These are phyloP conservation scores for Salix arbutifolia DNA, from an alignment of 345 rosid genomes.

Conservation along the genomic window DNA sequence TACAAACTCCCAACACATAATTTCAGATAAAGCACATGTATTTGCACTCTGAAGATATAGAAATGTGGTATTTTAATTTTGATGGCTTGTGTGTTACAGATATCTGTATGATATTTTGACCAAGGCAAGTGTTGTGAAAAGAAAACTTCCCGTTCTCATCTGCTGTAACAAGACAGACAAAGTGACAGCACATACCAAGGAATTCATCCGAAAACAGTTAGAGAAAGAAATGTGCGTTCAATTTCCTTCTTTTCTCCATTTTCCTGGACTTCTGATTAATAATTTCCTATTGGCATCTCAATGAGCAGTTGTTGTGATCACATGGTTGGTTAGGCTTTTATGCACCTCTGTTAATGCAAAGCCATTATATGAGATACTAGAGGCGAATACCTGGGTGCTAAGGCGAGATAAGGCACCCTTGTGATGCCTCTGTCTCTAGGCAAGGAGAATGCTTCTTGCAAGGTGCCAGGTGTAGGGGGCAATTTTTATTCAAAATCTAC, in stretches of 20 bases:
- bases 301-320: background rate
- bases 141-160: conserved; percentile 68
- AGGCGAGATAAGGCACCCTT: too few relatives aligned
- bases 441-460: too few relatives aligned
- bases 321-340: background rate
- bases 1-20: conserved; percentile 11
- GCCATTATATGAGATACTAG: too few relatives aligned
- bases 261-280: background rate
- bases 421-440: too few relatives aligned
- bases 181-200: conserved; percentile 91
- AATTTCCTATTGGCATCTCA: conserved; percentile 5
- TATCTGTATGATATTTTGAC: conserved; percentile 88
- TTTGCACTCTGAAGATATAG: background rate
- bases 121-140: conserved; percentile 63
- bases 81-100: conserved; percentile 37
- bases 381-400: too few relatives aligned
- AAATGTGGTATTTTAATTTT: background rate
- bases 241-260: background rate
- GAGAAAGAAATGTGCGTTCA: conserved; percentile 83
- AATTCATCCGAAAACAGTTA: conserved; percentile 79
- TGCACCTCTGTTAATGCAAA: background rate
- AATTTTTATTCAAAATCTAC: too few relatives aligned
- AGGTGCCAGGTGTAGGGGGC: too few relatives aligned
- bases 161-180: conserved; percentile 93
- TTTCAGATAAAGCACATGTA: background rate